Evolutionary conservation across 768 basidiomycete genomes (phyloP), one percentile per base, ranked within the genome.

Genomic region (Grammothele lineata): DNA sequence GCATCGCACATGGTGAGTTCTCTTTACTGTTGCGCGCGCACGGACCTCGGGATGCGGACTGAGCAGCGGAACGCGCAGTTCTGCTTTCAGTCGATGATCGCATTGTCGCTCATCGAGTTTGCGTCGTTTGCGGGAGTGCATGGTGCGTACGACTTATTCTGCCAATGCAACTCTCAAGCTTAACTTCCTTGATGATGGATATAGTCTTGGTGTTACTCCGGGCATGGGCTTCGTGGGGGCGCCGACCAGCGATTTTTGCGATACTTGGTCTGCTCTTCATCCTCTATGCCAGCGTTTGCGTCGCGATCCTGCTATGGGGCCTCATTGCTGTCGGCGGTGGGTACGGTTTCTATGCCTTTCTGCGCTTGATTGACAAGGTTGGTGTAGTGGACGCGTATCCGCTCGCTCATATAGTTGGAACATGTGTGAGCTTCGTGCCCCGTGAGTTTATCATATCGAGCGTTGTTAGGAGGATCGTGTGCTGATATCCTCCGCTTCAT

Each of bases 221-320:
- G 5, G 53, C 47, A 11, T 55, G 53, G 53, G 53, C 53, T 21
- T 47, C 46, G 1, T 55, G 53, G 48, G 49, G 41, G 17, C 33
- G 53, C 22, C 40, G 35, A 32, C 25, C n/a, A 24, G 38, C 19
- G 23, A 48, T 55, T 32, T 42, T 55, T 15, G 26, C 32, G 2
- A 3, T 51, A 7, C 45, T 55, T 1, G 37, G 23, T 3, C 9
- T n/a, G 11, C 21, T 55, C n/a, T 55, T 55, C 32, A 10, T 21
- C 6, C n/a, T 34, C 4, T 55, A 50, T 23, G 45, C 43, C 11
- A 19, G 11, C 15, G 40, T 41, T 8, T 47, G 45, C 41, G 38
- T 40, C 11, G 34, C 37, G 5, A 40, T 55, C 21, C 40, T 48
- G 15, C 32, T 24, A 4, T 50, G 38, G 14, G 53, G 45, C 15